Conservation (phyloP, 2,329 filamentous ascomycete species). For the Diplodia intermedia region DNA sequence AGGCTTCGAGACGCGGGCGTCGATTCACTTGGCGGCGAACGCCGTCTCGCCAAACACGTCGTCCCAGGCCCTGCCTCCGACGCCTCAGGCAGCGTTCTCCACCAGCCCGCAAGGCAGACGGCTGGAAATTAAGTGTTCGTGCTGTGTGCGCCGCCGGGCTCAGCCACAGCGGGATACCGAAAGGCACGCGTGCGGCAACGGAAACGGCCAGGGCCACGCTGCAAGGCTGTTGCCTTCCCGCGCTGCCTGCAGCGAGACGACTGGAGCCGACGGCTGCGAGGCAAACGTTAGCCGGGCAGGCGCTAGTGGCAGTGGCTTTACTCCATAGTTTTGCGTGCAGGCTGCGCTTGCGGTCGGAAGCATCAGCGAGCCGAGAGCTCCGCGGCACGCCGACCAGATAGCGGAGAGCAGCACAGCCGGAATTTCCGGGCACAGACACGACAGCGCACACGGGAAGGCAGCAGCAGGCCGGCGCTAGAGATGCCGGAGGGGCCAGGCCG, state of each 20-base stretch:
- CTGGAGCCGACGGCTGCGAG: neutral
- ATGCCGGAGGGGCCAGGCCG: neutral
- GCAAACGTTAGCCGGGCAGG: constrained; percentile 6
- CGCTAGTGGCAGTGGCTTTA: constrained; percentile 1
- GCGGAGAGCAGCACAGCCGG: neutral
- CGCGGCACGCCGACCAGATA: neutral
- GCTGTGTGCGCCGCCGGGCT: neutral
- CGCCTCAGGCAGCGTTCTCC: neutral
- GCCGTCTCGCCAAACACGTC: constrained; percentile 11
- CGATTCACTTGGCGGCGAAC: constrained; percentile 8
- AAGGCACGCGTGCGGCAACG: constrained; percentile 7
- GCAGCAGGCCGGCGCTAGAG: constrained; percentile 15
- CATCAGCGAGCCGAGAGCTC: neutral
- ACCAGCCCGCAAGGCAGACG: too few species aligned
- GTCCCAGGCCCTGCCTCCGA: neutral
- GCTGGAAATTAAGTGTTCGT: too few species aligned
- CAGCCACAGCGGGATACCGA: constrained; percentile 18
- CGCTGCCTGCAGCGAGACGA: constrained; percentile 4
- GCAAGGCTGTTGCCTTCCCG: constrained; percentile 22
- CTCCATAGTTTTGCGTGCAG: neutral
- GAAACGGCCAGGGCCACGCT: constrained; percentile 21
- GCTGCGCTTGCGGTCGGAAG: constrained; percentile 5
- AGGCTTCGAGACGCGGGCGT: neutral
- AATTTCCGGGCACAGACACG: constrained; percentile 1
- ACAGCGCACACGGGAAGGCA: constrained; percentile 9